Evolutionary conservation across 495 filamentous ascomycete genomes (phyloP).

Genomic region (Penicillium herquei): DNA sequence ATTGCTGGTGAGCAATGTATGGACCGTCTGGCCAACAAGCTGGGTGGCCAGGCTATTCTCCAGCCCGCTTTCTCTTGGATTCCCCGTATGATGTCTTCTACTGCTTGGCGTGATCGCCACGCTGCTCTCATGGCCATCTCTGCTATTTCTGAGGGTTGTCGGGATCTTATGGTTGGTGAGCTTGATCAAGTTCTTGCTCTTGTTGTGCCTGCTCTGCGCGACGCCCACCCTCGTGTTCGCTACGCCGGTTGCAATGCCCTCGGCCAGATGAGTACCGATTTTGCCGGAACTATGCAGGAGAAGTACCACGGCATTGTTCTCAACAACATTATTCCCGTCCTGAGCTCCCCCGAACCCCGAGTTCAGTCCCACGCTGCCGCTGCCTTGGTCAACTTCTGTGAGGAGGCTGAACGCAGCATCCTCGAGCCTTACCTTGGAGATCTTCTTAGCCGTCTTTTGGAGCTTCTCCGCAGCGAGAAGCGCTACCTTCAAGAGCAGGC

Average conservation of each 20-base stretch:
- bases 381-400: slow-evolving; percentile 97
- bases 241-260: slow-evolving; percentile 99
- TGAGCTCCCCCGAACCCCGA: slow-evolving; percentile 84
- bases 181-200: slow-evolving; percentile 90
- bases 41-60: slow-evolving; percentile 82
- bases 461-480: slow-evolving; percentile 82
- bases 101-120: slow-evolving; percentile 92
- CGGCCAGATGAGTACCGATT: slow-evolving; percentile 99
- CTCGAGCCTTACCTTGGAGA: slow-evolving; percentile 93
- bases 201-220: slow-evolving; percentile 88
- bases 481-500: slow-evolving; percentile 98
- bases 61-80: slow-evolving; percentile 97
- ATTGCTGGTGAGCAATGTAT: slow-evolving; percentile 98
- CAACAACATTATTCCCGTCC: slow-evolving; percentile 86
- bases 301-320: slow-evolving; percentile 86
- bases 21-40: slow-evolving; percentile 96
- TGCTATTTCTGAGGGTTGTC: slow-evolving; percentile 96
- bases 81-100: slow-evolving; percentile 94
- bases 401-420: slow-evolving; percentile 91
- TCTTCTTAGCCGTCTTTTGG: slow-evolving; percentile 76
- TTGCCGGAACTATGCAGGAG: slow-evolving; percentile 97
- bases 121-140: slow-evolving; percentile 99
- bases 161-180: slow-evolving; percentile 93
- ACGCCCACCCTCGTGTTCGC: slow-evolving; percentile 89
- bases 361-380: slow-evolving; percentile 97